A percentile compares a stretch with the other conserved stretches of the same genome.
Evolutionary conservation across 176 grass and related monocot species (phyloP).

Genomic region (Zoysia pacifica): DNA sequence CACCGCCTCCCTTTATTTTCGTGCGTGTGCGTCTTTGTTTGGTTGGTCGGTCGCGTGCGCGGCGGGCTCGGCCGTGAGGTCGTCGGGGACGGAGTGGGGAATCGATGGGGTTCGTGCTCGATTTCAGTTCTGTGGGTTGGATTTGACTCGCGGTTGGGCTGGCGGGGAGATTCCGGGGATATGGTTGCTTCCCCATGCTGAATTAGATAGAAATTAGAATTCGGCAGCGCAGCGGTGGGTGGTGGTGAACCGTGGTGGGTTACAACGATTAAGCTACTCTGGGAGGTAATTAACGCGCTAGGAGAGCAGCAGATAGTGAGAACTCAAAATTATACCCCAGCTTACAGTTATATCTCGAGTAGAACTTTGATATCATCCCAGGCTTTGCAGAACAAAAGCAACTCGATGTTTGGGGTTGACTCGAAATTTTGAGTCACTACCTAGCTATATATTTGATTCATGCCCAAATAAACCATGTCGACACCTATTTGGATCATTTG

Average conservation of each 20-base stretch:
- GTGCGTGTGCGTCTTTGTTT: not conserved
- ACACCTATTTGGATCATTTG: not conserved
- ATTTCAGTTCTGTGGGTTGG: not conserved
- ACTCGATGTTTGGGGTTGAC: not conserved
- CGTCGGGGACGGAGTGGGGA: not conserved
- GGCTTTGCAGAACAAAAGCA: not conserved
- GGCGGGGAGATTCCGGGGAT: not conserved
- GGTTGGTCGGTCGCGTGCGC: slow-evolving; percentile 1
- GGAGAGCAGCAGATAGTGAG: not conserved
- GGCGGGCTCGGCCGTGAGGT: not conserved
- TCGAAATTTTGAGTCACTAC: not conserved
- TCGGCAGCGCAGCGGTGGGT: not conserved
- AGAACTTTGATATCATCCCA: too few species aligned
- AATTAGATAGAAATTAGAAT: not conserved
- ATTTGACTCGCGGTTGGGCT: not conserved
- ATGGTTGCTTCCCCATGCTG: not conserved
- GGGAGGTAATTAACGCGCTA: not conserved
- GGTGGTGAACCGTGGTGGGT: not conserved
- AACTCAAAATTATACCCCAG: not conserved
- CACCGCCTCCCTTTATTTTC: not conserved
- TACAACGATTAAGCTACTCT: not conserved
- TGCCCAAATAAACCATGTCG: not conserved
- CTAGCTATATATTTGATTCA: not conserved
- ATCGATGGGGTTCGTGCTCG: not conserved
- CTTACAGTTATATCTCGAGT: too few species aligned